Base-by-base conservation (phyloP, 192 early-diverging fungal genomes). In the Linnemannia hyalina region DNA sequence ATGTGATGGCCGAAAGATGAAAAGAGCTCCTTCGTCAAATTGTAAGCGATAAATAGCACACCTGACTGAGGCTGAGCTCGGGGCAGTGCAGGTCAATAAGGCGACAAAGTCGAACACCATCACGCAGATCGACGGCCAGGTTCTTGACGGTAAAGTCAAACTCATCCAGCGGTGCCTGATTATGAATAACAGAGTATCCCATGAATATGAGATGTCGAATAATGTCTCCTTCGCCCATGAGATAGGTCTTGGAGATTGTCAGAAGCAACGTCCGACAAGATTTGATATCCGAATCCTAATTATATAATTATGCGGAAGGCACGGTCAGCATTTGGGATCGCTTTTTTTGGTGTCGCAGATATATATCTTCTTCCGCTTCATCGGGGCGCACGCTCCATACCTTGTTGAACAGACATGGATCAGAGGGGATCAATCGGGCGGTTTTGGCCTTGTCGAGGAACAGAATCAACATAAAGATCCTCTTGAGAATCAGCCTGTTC, bases 361-460 rank as follows among this genome's bases (percentile, higher is more conserved):
- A 71, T 46, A 0, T n/a, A 5, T 0, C 29, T 65, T 4, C 29
- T 0, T 29, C 3, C 60, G 2, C 11, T 65, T 32, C 60, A 11
- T 32, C 11, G 1, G 29, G 29, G 60, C 10, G 6, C 46, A 22
- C 22, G 22, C 26, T 0, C 20, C 63, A 26, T 75, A 83, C 79
- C 79, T 81, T 84, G 35, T 81, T 83, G 88, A 88, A 88, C 4
- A 88, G 41, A 29, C 88, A 88, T 71, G 88, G 88, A 42, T 88
- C 88, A 8, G 82, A 80, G 7, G 78, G 79, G 32, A 88, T 83
- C 32, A 88, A 80, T 4, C 76, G 69, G 6, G 70, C 82, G 8
- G 54, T 40, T 68, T 88, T 88, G 29, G 88, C 88, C 42, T 85
- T 84, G 68, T 88, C 88, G 1, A 88, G 83, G 36, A 88, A 84